phyloP scores from a whole-genome alignment of 192 early-diverging fungal genomes.

The Coemansia sp. region DNA sequence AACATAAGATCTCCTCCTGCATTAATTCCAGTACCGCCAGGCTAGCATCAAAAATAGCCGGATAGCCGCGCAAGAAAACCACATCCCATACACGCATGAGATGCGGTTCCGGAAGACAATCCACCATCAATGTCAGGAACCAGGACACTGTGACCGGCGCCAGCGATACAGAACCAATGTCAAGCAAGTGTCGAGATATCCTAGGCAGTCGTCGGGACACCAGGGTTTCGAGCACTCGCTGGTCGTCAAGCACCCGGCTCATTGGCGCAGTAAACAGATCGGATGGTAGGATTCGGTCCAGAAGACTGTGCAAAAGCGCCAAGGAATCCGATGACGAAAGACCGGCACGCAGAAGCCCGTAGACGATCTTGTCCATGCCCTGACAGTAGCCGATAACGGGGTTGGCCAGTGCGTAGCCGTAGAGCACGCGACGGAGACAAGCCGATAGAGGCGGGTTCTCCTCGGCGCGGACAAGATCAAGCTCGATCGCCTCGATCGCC shows the following conservation, averaged over 20 bases:
- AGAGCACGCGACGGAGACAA: conserved; percentile 34
- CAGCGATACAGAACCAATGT: conserved; percentile 35
- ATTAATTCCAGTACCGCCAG: conserved; percentile 55
- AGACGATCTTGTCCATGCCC: conserved; percentile 62
- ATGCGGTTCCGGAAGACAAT: conserved; percentile 51
- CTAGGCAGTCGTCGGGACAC: conserved; percentile 55
- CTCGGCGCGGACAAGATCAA: conserved; percentile 39
- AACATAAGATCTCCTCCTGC: conserved; percentile 50
- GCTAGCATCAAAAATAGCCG: conserved; percentile 54
- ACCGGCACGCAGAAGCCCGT: conserved; percentile 54
- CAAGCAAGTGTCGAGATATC: conserved; percentile 46
- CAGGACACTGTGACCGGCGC: conserved; percentile 60
- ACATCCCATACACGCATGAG: conserved; percentile 61
- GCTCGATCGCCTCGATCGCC: conserved; percentile 44
- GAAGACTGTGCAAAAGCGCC: conserved; percentile 48
- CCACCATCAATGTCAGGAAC: conserved; percentile 60
- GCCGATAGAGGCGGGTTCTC: conserved; percentile 2
- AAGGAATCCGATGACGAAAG: conserved; percentile 53
- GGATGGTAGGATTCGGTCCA: conserved; percentile 53
- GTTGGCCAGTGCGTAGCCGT: conserved; percentile 32
- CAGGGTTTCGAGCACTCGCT: conserved; percentile 57
- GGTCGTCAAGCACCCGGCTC: conserved; percentile 56
- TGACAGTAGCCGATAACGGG: conserved; percentile 61
- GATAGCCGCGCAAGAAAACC: conserved; percentile 58
- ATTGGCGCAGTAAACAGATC: conserved; percentile 58